Evolutionary conservation across 1,284 basidiomycete species (phyloP), one percentile per base, ranked within the genome.

Genomic region (Phenoliferia sp.): DNA sequence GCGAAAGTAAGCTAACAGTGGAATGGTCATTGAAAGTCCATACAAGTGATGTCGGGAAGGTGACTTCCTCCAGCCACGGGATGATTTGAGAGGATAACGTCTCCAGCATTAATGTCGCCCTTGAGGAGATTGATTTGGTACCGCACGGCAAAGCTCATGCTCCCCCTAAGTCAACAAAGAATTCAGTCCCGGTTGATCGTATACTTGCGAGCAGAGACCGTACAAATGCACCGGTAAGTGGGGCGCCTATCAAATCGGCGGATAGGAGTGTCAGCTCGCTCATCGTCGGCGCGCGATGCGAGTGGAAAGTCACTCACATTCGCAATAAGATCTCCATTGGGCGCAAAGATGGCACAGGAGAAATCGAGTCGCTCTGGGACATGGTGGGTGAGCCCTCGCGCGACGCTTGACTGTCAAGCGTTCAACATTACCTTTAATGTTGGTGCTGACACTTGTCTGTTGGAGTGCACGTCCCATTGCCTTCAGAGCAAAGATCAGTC

Each of bases 371-470:
- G 61, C 71, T 60, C 62, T 33, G 10, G n/a, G n/a, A n/a, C n/a
- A n/a, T n/a, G n/a, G n/a, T n/a, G n/a, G n/a, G n/a, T n/a, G n/a
- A n/a, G n/a, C n/a, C n/a, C n/a, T n/a, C n/a, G n/a, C n/a, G n/a
- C n/a, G n/a, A n/a, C n/a, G n/a, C n/a, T n/a, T n/a, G n/a, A n/a
- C n/a, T n/a, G n/a, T n/a, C n/a, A n/a, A n/a, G n/a, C n/a, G n/a
- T n/a, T n/a, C n/a, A n/a, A n/a, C n/a, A n/a, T n/a, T n/a, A n/a
- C 44, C 67, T 32, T 80, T 78, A 72, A 81, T 80, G 77, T 93
- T 93, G 26, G 90, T 92, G 74, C 88, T 90, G 74, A 95, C 94
- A 2, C 90, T 87, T 0, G 92, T 94, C 80, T 95, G 90, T 77
- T 90, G 90, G 26, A 70, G 82, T 0, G 89, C 89, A 36, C 90